phyloP scores from a whole-genome alignment of 2,329 filamentous ascomycete genomes.

The Diplodia seriata region DNA sequence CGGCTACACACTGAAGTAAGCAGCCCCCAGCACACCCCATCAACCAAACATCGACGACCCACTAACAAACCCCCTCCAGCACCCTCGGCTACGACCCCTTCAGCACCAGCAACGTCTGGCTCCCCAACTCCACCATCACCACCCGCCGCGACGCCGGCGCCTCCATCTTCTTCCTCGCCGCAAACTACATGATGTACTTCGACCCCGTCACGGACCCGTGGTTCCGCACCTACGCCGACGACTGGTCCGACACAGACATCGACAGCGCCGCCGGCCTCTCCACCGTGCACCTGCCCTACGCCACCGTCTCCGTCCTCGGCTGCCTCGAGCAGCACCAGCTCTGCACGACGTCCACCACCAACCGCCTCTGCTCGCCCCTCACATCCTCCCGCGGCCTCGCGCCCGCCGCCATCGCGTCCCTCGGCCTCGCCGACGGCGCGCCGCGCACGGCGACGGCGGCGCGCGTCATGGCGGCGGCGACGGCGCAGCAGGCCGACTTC shows the following conservation, averaged over 20 bases:
- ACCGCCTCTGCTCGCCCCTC: neutral
- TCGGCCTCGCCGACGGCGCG: neutral
- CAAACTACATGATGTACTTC: conserved; percentile 2
- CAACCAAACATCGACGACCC: neutral
- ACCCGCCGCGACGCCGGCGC: neutral
- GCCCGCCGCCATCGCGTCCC: neutral
- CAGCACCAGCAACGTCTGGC: neutral
- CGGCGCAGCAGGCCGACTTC: neutral
- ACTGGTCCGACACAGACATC: neutral
- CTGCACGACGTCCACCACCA: neutral
- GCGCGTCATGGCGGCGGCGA: neutral
- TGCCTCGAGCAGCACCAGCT: conserved; percentile 15
- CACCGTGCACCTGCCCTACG: neutral
- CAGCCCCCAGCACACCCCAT: too few relatives aligned
- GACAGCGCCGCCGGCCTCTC: neutral
- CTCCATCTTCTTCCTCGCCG: conserved; percentile 11
- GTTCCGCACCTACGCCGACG: neutral
- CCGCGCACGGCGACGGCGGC: neutral
- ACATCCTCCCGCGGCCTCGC: neutral
- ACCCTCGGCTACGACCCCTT: neutral
- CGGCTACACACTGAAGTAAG: neutral
- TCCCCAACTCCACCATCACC: neutral
- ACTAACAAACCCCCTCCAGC: neutral
- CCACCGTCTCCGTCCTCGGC: neutral
- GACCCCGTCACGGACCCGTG: neutral